Percentiles rank a stretch among this genome's conserved stretches.
Evolutionary conservation across 1,284 basidiomycete species (phyloP).

Genomic region (Sanguinoderma infundibulare): DNA sequence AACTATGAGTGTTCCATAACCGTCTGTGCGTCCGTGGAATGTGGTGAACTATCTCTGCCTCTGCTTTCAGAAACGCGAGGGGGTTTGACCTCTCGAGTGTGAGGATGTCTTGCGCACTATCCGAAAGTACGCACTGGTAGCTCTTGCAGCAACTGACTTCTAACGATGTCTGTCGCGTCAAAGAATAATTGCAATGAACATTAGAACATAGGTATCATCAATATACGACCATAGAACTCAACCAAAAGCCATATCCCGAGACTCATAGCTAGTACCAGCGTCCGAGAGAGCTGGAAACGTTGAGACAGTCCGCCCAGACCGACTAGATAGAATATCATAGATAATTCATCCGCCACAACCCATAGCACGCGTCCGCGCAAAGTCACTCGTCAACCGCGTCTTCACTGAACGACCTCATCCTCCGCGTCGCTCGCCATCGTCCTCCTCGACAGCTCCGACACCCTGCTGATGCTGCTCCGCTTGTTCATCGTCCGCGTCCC

Average conservation of each 20-base stretch:
- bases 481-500: conserved; percentile 34
- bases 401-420: conserved; percentile 58
- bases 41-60: background rate
- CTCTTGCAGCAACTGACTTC: background rate
- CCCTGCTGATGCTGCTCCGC: conserved; percentile 46
- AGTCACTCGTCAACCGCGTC: background rate
- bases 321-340: background rate
- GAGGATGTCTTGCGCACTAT: no score
- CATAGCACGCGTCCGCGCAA: background rate
- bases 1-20: background rate
- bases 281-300: background rate
- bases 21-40: background rate
- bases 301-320: background rate
- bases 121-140: background rate
- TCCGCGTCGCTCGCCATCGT: conserved; percentile 84
- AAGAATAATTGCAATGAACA: background rate
- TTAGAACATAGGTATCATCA: conserved; percentile 6
- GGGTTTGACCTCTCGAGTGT: no score
- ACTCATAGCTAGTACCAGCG: background rate
- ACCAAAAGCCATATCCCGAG: background rate
- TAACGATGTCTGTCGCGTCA: background rate
- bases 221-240: conserved; percentile 3
- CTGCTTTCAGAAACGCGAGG: no score
- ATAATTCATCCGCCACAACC: background rate
- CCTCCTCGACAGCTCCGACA: conserved; percentile 66